These are phyloP conservation scores for Delonix regia DNA, from an alignment of 306 rosid genomes.

Conservation along the genomic window DNA sequence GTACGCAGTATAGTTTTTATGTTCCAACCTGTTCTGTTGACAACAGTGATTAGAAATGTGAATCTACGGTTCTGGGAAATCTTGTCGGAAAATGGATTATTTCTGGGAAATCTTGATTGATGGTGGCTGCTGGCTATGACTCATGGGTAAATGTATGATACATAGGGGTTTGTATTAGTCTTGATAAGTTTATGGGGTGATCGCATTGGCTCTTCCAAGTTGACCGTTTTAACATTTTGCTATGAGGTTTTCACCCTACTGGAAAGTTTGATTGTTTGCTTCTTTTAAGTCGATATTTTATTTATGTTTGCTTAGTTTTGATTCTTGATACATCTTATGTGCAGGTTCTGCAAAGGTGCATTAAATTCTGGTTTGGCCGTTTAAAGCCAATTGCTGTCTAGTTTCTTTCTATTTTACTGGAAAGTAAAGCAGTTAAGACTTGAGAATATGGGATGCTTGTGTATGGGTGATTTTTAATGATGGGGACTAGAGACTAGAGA, in stretches of 20 bases:
- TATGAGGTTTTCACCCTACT: background rate
- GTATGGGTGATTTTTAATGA: too few species aligned
- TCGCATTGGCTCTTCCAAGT: background rate
- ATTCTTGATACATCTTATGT: background rate
- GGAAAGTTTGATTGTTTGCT: background rate
- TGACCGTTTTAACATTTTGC: background rate
- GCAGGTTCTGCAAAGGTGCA: background rate
- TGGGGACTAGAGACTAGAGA: too few species aligned
- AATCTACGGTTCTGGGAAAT: constrained; percentile 13
- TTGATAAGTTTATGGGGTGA: background rate
- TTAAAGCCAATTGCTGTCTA: background rate
- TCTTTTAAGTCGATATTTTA: too few species aligned
- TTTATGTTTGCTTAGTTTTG: background rate
- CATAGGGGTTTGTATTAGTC: too few species aligned
- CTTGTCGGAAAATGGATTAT: background rate
- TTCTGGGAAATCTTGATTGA: background rate
- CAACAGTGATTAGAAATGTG: background rate
- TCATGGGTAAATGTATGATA: background rate
- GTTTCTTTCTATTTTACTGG: background rate
- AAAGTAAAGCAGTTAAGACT: too few species aligned
- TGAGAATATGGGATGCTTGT: too few species aligned
- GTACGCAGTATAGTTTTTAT: background rate
- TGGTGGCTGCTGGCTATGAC: background rate
- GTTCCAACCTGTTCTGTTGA: background rate
- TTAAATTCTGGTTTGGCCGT: constrained; percentile 6